Evolutionary conservation across 495 filamentous ascomycete species (phyloP).

Genomic region (Aspergillus nidulans): DNA sequence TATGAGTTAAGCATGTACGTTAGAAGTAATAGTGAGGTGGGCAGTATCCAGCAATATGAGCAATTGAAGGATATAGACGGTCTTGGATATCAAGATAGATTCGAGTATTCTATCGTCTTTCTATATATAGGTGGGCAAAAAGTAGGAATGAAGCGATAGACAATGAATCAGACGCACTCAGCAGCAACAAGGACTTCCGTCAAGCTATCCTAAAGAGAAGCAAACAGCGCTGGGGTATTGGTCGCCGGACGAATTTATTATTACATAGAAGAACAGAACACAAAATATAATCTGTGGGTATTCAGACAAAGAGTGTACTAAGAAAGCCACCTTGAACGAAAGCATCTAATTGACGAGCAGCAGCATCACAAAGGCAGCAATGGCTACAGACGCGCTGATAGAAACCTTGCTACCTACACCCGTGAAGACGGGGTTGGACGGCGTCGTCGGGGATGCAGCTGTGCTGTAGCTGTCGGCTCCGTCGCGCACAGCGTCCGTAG

Average conservation of each 20-base stretch:
- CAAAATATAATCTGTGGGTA: background rate
- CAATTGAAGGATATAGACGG: too few species aligned
- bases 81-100: too few species aligned
- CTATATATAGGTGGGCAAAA: too few species aligned
- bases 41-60: too few species aligned
- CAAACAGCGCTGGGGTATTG: background rate
- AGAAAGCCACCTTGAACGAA: background rate
- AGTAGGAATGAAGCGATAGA: too few species aligned
- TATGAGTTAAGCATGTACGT: too few species aligned
- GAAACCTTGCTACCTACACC: constrained; percentile 24
- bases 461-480: background rate
- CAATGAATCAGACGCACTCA: too few species aligned
- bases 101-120: too few species aligned
- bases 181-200: too few species aligned
- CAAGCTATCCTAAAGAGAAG: too few species aligned
- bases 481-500: constrained; percentile 1
- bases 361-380: constrained; percentile 19
- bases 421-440: constrained; percentile 26
- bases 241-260: background rate
- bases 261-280: background rate
- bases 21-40: too few species aligned
- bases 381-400: constrained; percentile 17
- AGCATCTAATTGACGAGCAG: constrained; percentile 3
- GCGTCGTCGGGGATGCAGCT: constrained; percentile 13
- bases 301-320: background rate